Percentiles rank a stretch among this genome's conserved stretches.
phyloP scores from a whole-genome alignment of 148 eudicot species.

The Pouteria glomerata region DNA sequence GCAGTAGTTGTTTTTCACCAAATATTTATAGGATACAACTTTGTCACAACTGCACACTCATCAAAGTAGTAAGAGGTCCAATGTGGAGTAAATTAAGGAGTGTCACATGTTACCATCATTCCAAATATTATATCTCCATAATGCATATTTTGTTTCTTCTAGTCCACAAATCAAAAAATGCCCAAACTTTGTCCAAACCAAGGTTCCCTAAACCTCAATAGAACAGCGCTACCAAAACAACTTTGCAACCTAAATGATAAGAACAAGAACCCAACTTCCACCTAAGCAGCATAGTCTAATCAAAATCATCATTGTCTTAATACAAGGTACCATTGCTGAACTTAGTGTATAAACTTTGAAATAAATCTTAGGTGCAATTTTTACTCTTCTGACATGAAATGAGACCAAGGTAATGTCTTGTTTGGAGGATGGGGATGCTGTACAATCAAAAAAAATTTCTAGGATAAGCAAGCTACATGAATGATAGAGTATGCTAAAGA shows the following conservation, averaged over 20 bases:
- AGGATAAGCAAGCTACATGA: background rate
- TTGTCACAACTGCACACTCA: background rate
- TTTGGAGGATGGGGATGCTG: background rate
- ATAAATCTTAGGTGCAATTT: no score
- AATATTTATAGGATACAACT: background rate
- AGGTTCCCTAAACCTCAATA: background rate
- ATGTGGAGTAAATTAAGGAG: background rate
- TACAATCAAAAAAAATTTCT: background rate
- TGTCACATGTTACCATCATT: background rate
- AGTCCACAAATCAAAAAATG: background rate
- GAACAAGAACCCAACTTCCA: background rate
- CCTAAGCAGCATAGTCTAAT: no score
- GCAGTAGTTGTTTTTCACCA: background rate
- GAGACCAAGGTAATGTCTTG: no score
- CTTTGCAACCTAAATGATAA: background rate
- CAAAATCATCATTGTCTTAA: no score
- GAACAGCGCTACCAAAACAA: background rate
- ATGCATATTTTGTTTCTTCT: background rate
- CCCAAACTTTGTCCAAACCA: constrained; percentile 3
- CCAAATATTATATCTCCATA: background rate
- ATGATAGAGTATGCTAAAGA: background rate
- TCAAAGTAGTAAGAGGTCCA: background rate
- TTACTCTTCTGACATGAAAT: no score
- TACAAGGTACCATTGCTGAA: no score
- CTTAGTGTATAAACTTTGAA: no score